phyloP scores from a whole-genome alignment of 345 rosid species.

The Salix arbutifolia region DNA sequence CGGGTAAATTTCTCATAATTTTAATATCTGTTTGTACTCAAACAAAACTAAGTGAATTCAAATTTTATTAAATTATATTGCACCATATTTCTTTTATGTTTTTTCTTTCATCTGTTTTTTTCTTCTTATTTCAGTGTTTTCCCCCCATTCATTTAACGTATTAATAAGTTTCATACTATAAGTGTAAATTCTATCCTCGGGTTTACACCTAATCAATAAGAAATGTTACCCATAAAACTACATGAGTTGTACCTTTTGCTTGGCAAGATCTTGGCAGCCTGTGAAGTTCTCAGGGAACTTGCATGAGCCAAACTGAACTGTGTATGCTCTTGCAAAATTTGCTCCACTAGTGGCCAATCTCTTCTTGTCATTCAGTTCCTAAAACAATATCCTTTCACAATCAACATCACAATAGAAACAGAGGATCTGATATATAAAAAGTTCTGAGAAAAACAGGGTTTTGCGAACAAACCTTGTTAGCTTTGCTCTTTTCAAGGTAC shows the following conservation, averaged over 20 bases:
- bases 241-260: slow-evolving; percentile 63
- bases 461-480: slow-evolving; percentile 65
- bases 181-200: too few species aligned
- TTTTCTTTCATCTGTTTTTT: too few species aligned
- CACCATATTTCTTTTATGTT: too few species aligned
- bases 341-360: slow-evolving; percentile 96
- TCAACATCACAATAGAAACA: not conserved
- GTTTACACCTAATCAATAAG: not conserved
- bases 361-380: slow-evolving; percentile 97
- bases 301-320: slow-evolving; percentile 87
- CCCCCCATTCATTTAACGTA: too few species aligned
- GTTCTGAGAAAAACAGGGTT: not conserved
- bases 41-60: too few species aligned
- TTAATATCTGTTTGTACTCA: too few species aligned
- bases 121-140: too few species aligned
- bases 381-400: not conserved
- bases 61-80: too few species aligned
- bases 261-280: slow-evolving; percentile 98
- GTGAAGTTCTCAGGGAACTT: slow-evolving; percentile 99
- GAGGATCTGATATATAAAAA: too few species aligned
- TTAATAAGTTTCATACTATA: too few species aligned
- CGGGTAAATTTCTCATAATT: too few species aligned
- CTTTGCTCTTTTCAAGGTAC: slow-evolving; percentile 94
- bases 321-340: slow-evolving; percentile 91
- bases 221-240: not conserved